Evolutionary conservation across 164 flowering plant species (phyloP), one percentile per base, ranked within the genome.

Genomic region (Magnolia kwangsiensis): DNA sequence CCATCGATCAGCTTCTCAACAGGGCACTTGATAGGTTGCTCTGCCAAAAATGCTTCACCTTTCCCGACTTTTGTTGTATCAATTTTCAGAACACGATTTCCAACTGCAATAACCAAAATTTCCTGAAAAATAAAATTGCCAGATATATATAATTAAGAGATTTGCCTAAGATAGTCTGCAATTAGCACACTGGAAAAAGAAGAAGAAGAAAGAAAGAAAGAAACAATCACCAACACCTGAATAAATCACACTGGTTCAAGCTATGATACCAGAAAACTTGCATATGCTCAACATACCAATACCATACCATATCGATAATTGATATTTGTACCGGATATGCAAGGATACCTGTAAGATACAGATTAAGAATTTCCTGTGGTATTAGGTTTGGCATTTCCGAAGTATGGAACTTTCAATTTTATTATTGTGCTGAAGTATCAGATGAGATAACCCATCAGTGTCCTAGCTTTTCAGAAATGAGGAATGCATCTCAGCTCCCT

Each of bases 41-140:
- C 97, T 2, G 94, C 89, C 4, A 90, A 85, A 83, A 74, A 86
- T 4, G 14, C 74, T 81, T 85, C 88, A 67, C 89, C 89, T 80
- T 87, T 96, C 59, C 94, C 92, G 58, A 90, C 92, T 84, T 91
- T 96, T 13, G 90, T 90, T 4, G 96, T 90, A 80, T 96, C 98
- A 79, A 96, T 90, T 80, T 85, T 87, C 73, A 96, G 78, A 45
- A 96, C 84, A 75, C 74, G 80, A 27, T 83, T 90, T 49, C 98
- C 98, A 79, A 92, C 86, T n/a, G 90, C 97, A 78, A 92, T 95
- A 2, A 94, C 89, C 87, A 96, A 86, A 78, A 94, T 80, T 84
- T 95, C 99, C 99, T 95, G 88, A 13, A 73, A 69, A 74, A 19
- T 51, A 72, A 50, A 50, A 66, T 45, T 45, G 9, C 27, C 31